Evolutionary conservation across 73 alveolate species (phyloP).

Genomic region (Uronychia binucleata): DNA sequence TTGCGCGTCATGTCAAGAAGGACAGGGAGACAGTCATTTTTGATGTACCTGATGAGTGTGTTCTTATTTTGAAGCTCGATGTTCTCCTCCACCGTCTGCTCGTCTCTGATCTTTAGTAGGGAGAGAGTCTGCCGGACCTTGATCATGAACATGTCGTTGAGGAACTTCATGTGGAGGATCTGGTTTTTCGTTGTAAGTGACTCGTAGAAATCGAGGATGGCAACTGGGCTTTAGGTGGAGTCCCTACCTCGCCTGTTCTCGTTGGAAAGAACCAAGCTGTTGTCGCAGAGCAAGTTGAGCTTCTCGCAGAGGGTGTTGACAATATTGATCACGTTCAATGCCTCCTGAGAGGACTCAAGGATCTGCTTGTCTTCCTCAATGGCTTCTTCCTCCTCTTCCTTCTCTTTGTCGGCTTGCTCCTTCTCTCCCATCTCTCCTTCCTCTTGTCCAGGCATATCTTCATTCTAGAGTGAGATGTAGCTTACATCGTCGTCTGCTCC

Average conservation of each 20-base stretch:
- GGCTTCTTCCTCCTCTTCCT: not conserved
- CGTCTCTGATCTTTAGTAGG: not conserved
- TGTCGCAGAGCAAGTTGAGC: not conserved
- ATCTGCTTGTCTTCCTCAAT: not conserved
- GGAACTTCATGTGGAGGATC: not conserved
- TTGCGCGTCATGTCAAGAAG: not conserved
- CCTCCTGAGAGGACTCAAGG: not conserved
- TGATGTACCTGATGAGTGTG: not conserved
- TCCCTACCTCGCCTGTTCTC: not conserved
- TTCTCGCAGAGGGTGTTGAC: not conserved
- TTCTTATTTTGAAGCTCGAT: not conserved
- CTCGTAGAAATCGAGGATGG: not conserved
- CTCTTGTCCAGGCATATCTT: not conserved
- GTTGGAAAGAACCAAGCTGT: not conserved
- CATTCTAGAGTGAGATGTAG: too few relatives aligned
- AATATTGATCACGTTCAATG: not conserved
- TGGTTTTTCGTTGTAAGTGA: not conserved
- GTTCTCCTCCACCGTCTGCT: not conserved
- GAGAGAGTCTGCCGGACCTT: not conserved
- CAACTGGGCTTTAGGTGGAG: not conserved
- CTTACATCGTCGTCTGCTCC: not conserved
- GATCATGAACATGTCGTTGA: not conserved
- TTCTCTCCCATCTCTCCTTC: not conserved
- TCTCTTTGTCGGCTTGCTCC: not conserved
- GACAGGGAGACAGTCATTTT: not conserved